phyloP scores from a whole-genome alignment of 352 stramenopile genomes.

The Phytophthora idaei region DNA sequence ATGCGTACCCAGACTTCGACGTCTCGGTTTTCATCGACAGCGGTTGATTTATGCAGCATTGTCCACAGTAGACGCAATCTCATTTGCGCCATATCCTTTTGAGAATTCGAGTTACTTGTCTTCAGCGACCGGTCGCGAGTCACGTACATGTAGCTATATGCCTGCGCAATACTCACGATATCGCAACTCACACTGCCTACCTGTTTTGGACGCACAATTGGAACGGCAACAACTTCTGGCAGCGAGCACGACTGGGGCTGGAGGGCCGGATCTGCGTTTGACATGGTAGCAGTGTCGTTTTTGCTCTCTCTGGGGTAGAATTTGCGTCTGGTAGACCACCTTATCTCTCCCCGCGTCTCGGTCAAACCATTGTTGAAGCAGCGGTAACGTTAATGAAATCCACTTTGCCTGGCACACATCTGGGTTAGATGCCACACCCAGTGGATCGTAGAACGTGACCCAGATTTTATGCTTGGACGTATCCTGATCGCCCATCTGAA shows the following conservation, averaged over 20 bases:
- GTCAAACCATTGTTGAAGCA: not conserved
- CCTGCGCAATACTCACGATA: not conserved
- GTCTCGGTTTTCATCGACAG: too few relatives aligned
- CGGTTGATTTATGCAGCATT: too few relatives aligned
- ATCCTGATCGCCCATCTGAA: not conserved
- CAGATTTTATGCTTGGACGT: not conserved
- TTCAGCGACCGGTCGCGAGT: not conserved
- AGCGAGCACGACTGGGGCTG: not conserved
- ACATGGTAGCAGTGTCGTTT: not conserved
- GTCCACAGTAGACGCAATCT: too few relatives aligned
- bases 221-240: not conserved
- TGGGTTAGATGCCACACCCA: not conserved
- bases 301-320: too few relatives aligned
- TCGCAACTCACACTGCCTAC: not conserved
- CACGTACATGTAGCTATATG: not conserved
- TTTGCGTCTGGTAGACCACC: not conserved
- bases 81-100: not conserved
- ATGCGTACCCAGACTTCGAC: too few relatives aligned
- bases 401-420: not conserved
- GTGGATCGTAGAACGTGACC: not conserved
- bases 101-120: not conserved
- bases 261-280: not conserved
- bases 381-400: not conserved
- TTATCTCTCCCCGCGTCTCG: not conserved
- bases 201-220: not conserved